Conservation (phyloP, 2,329 filamentous ascomycete species). For the Eutypa lata region DNA sequence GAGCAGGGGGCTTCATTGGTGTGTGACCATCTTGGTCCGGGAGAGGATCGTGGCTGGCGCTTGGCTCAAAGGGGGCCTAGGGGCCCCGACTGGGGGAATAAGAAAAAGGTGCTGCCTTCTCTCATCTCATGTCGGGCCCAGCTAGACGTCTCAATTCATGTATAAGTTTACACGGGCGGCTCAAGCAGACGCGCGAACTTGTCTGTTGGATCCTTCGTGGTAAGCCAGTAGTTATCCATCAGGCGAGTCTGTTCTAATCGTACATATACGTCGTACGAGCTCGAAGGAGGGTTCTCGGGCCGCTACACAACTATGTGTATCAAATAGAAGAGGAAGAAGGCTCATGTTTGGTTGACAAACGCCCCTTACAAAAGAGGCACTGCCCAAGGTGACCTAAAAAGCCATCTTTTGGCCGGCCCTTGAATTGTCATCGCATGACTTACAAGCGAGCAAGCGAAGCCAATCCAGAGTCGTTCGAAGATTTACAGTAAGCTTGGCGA, state of each 20-base stretch:
- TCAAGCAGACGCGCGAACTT: not conserved
- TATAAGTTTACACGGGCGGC: not conserved
- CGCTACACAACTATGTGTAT: not conserved
- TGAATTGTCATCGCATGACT: not conserved
- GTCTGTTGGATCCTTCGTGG: not conserved
- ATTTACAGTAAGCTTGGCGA: not conserved
- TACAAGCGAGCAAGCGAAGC: not conserved
- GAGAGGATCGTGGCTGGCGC: not conserved
- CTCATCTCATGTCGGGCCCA: not conserved
- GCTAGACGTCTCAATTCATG: not conserved
- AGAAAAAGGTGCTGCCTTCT: not conserved
- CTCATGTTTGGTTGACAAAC: not conserved
- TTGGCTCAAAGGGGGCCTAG: not conserved
- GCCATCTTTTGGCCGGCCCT: not conserved
- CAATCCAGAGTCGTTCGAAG: not conserved
- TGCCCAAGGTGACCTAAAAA: not conserved
- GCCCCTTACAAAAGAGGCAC: not conserved
- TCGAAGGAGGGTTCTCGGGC: not conserved
- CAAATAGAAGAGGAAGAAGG: not conserved
- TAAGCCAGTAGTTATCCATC: not conserved
- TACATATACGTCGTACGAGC: not conserved
- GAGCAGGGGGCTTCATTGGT: slow-evolving; percentile 1
- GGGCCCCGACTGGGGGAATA: not conserved
- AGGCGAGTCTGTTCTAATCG: not conserved
- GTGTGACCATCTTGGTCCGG: not conserved